Evolutionary conservation across 345 rosid species (phyloP), one percentile per base, ranked within the genome.

Genomic region (Microthlaspi erraticum): DNA sequence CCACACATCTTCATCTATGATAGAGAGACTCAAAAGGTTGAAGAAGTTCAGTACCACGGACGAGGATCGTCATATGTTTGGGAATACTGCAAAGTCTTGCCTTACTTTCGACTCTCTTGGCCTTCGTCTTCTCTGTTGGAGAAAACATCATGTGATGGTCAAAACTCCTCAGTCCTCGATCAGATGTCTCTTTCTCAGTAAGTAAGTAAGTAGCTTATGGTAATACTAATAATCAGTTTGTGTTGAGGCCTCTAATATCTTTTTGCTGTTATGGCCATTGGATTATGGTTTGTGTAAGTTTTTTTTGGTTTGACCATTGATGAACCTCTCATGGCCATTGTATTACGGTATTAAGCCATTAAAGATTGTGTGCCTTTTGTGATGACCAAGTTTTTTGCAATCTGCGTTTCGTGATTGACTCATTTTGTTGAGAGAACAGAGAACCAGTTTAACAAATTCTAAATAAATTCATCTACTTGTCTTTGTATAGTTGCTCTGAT

Each of bases 71-170:
- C 81, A 13, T 72, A 73, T 23, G 54, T 74, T 56, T 85, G 85
- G 82, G 92, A 87, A 20, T 82, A 68, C 70, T 79, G 83, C 68
- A 80, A 80, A 61, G 84, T 83, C 8, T 61, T 74, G 49, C 92
- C 89, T 58, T 87, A 80, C 81, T 81, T 77, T 54, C 78, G 77
- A 55, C 86, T 66, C 7, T 76, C 73, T 19, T 87, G 92, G 89
- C 86, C 92, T 41, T 67, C 69, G 34, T 76, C 81, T 68, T 72
- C 79, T 58, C 23, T 66, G 11, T 50, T 79, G 31, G 60, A 53
- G 62, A 14, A 13, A 12, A 7, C 6, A 62, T 16, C 50, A 14
- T 23, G 2, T 57, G 57, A 46, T 26, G 59, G 64, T 73, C 11
- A 23, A 56, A 38, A 32, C 69, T 45, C 19, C 44, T 61, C 37